Percentiles rank a stretch among this genome's conserved stretches.
phyloP scores from a whole-genome alignment of 441 rosid species.

The Brassica hybrid region DNA sequence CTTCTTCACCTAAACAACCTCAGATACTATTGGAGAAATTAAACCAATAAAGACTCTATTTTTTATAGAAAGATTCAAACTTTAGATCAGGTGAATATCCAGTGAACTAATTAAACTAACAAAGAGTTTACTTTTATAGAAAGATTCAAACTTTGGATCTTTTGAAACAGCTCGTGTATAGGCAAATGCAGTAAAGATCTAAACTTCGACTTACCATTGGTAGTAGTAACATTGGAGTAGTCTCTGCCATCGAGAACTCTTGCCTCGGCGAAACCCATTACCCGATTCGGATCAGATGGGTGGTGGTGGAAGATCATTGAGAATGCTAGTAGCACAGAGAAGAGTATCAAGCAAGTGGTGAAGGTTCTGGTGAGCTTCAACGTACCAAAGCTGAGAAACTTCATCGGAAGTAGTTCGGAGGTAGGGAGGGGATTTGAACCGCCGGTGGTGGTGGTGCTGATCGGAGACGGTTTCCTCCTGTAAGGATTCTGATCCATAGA shows the following conservation, averaged over 20 bases:
- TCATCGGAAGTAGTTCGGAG: slow-evolving; percentile 35
- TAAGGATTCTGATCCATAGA: slow-evolving; percentile 60
- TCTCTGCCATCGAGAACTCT: slow-evolving; percentile 48
- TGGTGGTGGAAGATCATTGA: slow-evolving; percentile 52
- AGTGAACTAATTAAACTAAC: not conserved
- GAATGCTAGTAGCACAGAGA: slow-evolving; percentile 51
- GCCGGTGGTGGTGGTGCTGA: slow-evolving; percentile 23
- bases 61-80: slow-evolving; percentile 20
- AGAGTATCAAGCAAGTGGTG: slow-evolving; percentile 45
- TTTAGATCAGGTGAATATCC: slow-evolving; percentile 24
- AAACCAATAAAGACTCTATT: not conserved
- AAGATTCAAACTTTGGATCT: not conserved
- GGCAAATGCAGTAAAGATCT: slow-evolving; percentile 16
- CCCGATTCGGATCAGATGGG: slow-evolving; percentile 60
- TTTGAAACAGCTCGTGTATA: no score
- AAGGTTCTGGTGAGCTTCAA: slow-evolving; percentile 51
- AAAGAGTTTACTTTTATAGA: not conserved
- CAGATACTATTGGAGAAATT: no score
- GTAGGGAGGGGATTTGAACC: slow-evolving; percentile 36
- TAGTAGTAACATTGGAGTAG: slow-evolving; percentile 43
- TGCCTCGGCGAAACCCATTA: slow-evolving; percentile 64
- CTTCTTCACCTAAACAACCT: no score
- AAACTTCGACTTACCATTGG: slow-evolving; percentile 19
- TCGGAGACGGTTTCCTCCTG: slow-evolving; percentile 55
- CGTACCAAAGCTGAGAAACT: slow-evolving; percentile 46